Evolutionary conservation across 306 rosid species (phyloP), one percentile per base, ranked within the genome.

Genomic region (Dalbergia oliveri): DNA sequence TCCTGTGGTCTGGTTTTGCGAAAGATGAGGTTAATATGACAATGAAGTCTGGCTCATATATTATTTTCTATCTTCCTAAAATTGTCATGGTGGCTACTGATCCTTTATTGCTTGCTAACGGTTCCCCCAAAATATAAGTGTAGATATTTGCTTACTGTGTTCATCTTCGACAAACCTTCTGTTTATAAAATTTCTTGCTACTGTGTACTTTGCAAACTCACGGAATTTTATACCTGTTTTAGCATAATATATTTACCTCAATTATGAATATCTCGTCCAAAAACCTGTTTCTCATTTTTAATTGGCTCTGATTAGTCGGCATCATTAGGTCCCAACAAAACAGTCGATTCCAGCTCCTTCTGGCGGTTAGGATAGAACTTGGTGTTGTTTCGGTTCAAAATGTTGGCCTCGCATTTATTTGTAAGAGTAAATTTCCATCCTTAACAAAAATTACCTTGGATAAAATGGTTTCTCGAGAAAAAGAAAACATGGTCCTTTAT

Each of bases 301-400:
- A 12, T 33, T 71, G 86, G 35, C 57, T 37, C 67, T 15, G 37
- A 60, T 80, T 64, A 14, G 71, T 14, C 16, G 26, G 18, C 82
- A 69, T 75, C 81, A 87, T 84, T 86, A 85, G 93, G 80, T 84
- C 66, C 18, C 47, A 43, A 68, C 71, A 72, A 78, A 79, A 83
- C 75, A 81, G 81, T 84, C 58, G 88, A 88, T 87, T 81, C 93
- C 87, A 78, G 90, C 90, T 79, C 63, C 70, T 39, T 26, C 31
- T 26, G 31, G 1, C 31, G 31, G 31, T 26, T 26, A 26, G 31
- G 31, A 26, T 26, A 26, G 2, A 26, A 26, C 31, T 26, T 26
- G 23, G 23, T 26, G 31, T 26, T 26, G 31, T 26, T 26, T 26
- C 31, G 31, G 31, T 26, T 26, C 31, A 2, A 26, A 26, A 26